Percentiles rank a stretch among this genome's conserved stretches.
Evolutionary conservation across 2,329 filamentous ascomycete genomes (phyloP).

Genomic region (Exophiala oligosperma): DNA sequence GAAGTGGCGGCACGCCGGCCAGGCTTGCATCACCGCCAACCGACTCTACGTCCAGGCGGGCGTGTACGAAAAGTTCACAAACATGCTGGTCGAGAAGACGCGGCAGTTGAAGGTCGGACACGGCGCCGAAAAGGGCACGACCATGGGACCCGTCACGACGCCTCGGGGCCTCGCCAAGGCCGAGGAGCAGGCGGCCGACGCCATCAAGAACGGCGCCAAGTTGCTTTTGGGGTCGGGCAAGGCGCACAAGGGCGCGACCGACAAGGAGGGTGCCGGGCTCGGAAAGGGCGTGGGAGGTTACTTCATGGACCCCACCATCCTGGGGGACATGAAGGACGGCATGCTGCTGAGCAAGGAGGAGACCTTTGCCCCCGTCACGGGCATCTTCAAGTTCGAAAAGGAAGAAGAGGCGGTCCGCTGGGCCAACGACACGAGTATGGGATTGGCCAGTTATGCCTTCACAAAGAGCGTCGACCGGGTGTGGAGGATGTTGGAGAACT

Average conservation of each 20-base stretch:
- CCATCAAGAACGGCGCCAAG: slow-evolving; percentile 61
- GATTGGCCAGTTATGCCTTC: slow-evolving; percentile 63
- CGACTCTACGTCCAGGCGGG: slow-evolving; percentile 46
- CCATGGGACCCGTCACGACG: slow-evolving; percentile 62
- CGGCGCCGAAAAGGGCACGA: slow-evolving; percentile 54
- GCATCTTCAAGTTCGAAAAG: slow-evolving; percentile 64
- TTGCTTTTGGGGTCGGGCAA: slow-evolving; percentile 62
- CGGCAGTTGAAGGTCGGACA: slow-evolving; percentile 58
- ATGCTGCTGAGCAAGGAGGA: slow-evolving; percentile 63
- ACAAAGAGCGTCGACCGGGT: slow-evolving; percentile 67
- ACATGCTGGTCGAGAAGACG: slow-evolving; percentile 55
- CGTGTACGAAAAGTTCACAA: slow-evolving; percentile 53
- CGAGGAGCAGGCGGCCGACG: slow-evolving; percentile 61
- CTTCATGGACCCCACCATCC: slow-evolving; percentile 70
- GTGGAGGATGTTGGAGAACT: slow-evolving; percentile 65
- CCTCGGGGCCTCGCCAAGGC: slow-evolving; percentile 58
- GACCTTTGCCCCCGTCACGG: slow-evolving; percentile 65
- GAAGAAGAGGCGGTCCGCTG: slow-evolving; percentile 62
- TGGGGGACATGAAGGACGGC: slow-evolving; percentile 58
- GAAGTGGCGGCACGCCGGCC: slow-evolving; percentile 46
- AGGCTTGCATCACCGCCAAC: slow-evolving; percentile 49
- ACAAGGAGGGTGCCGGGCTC: slow-evolving; percentile 53
- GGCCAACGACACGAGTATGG: slow-evolving; percentile 31
- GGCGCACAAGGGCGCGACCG: slow-evolving; percentile 34
- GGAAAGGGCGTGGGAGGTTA: slow-evolving; percentile 53